Evolutionary conservation across 2,329 filamentous ascomycete genomes (phyloP).

Genomic region (Cadophora gregata): DNA sequence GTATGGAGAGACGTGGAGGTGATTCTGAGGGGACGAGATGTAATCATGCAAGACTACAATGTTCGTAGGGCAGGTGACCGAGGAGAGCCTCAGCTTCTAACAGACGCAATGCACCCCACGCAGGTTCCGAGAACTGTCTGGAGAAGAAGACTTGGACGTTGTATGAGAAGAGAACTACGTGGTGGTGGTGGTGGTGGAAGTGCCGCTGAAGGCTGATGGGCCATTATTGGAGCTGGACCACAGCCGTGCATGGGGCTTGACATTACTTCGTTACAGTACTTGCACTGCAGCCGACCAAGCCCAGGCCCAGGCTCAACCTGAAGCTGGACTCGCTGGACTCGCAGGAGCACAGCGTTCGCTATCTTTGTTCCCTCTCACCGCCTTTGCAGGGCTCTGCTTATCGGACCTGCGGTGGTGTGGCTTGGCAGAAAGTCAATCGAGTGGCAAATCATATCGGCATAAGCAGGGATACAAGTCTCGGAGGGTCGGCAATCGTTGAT

Average conservation of each 20-base stretch:
- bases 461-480: neutral
- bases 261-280: too few species aligned
- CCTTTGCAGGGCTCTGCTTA: neutral
- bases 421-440: neutral
- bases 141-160: constrained; percentile 5
- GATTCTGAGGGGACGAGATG: neutral
- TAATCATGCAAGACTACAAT: neutral
- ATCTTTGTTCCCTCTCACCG: too few species aligned
- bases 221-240: neutral
- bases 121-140: neutral
- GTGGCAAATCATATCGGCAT: constrained; percentile 1
- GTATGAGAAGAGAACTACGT: constrained; percentile 9
- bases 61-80: neutral
- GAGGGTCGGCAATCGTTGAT: constrained; percentile 3
- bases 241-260: neutral
- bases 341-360: too few species aligned
- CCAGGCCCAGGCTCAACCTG: too few species aligned
- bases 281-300: too few species aligned
- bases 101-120: constrained; percentile 1
- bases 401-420: neutral
- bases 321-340: too few species aligned
- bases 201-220: neutral
- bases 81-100: neutral
- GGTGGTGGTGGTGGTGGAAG: too few species aligned
- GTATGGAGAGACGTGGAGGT: neutral